phyloP scores from a whole-genome alignment of 768 basidiomycete genomes.

The Boletus eberwhitei region DNA sequence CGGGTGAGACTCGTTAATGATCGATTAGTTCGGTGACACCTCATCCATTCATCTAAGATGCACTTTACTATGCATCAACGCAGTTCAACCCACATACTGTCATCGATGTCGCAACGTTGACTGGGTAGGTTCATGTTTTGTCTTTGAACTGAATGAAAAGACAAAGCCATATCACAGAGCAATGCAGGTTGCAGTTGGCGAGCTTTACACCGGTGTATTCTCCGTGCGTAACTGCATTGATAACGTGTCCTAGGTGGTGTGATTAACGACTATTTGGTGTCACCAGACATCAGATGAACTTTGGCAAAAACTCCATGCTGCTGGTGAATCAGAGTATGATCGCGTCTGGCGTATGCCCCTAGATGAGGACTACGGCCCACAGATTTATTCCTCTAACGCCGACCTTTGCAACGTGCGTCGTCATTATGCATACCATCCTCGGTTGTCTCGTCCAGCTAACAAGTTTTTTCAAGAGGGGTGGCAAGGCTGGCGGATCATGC shows the following conservation, averaged over 20 bases:
- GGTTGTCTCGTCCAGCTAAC: slow-evolving; percentile 1
- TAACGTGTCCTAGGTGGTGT: too few species aligned
- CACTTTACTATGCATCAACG: slow-evolving; percentile 77
- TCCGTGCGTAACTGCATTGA: slow-evolving; percentile 41
- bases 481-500: slow-evolving; percentile 65
- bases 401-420: slow-evolving; percentile 62
- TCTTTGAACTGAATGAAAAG: background rate
- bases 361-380: slow-evolving; percentile 74
- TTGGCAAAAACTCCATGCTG: slow-evolving; percentile 64
- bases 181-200: slow-evolving; percentile 69
- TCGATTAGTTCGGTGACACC: background rate
- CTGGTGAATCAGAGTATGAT: slow-evolving; percentile 74
- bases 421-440: background rate
- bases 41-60: slow-evolving; percentile 46
- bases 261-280: background rate
- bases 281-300: slow-evolving; percentile 67
- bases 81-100: slow-evolving; percentile 78
- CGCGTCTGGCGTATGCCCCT: slow-evolving; percentile 91
- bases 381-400: slow-evolving; percentile 75
- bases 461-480: slow-evolving; percentile 52
- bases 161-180: slow-evolving; percentile 45
- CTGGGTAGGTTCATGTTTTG: slow-evolving; percentile 47
- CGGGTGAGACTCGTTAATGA: slow-evolving; percentile 42
- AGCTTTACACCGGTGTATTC: slow-evolving; percentile 76
- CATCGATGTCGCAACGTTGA: slow-evolving; percentile 86